phyloP scores from a whole-genome alignment of 2,329 filamentous ascomycete species.

The Venturia effusa region DNA sequence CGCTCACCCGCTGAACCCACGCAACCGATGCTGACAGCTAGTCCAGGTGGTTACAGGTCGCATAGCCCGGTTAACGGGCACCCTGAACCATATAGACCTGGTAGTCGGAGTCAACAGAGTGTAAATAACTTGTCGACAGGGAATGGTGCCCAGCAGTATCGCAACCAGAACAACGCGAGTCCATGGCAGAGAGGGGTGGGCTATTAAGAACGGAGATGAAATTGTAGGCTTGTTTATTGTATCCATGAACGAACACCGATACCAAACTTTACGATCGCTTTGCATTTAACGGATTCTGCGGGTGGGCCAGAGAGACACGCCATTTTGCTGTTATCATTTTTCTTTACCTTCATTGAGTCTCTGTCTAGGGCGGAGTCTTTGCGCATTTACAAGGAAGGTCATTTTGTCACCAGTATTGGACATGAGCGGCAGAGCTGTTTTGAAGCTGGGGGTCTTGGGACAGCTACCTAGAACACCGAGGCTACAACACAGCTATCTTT shows the following conservation, averaged over 20 bases:
- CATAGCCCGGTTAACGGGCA: constrained; percentile 14
- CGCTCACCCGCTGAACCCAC: constrained; percentile 31
- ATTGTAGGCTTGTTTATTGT: background rate
- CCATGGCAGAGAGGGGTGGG: constrained; percentile 57
- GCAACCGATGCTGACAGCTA: constrained; percentile 21
- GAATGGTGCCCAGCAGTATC: constrained; percentile 25
- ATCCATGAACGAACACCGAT: background rate
- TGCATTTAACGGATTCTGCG: background rate
- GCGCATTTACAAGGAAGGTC: background rate
- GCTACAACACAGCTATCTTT: background rate
- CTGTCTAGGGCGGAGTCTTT: background rate
- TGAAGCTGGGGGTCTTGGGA: background rate
- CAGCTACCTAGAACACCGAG: background rate
- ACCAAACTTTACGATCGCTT: constrained; percentile 1
- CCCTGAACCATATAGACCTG: background rate
- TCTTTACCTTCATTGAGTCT: background rate
- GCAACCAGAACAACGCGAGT: constrained; percentile 44
- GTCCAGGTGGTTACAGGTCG: constrained; percentile 21
- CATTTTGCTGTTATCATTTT: background rate
- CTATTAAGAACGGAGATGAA: constrained; percentile 34
- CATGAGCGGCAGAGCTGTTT: background rate
- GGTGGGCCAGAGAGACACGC: background rate
- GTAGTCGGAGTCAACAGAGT: constrained; percentile 10
- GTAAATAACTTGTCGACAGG: constrained; percentile 23
- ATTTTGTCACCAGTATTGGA: background rate